Evolutionary conservation across 495 filamentous ascomycete genomes (phyloP), one percentile per base, ranked within the genome.

Genomic region (Astrocystis sublimbata): DNA sequence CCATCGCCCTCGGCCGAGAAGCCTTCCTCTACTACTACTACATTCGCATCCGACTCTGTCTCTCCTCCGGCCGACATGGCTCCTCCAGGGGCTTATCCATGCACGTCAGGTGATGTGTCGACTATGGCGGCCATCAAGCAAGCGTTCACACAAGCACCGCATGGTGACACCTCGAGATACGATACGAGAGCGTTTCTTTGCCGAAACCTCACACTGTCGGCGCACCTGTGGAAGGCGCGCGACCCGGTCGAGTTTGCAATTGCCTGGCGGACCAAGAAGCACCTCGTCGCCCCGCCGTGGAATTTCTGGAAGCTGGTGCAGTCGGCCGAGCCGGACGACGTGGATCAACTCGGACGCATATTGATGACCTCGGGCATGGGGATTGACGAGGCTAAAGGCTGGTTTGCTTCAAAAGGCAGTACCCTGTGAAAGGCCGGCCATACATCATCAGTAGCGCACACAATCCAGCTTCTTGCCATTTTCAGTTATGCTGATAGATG

Each of bases 331-430:
- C 69, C 75, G 3, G 73, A 76, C 28, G 82, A 85, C 65, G 59
- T 85, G n/a, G 82, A 82, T 68, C 24, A 61, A 17, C 79, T 81
- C 68, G 79, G 76, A 1, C 73, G 69, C 42, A 81, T 85, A 64
- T 23, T 83, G 1, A 61, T 85, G 60, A 74, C 76, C 6, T 71
- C 75, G 6, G 15, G 72, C 8, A 46, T 80, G 61, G 81, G 81
- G 0, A 71, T 80, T 41, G 77, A 81, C 51, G 69, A 76, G 65
- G 67, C 74, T 4, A 73, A 67, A 59, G 72, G 71, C 8, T 85
- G 82, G 82, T 75, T 83, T 58, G 51, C 65, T 23, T 40, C 59
- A 1, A 70, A 67, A 46, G 77, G 77, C 1, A 67, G 58, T 9
- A 42, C 9, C 0, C 58, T 60, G 7, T 60, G 26, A 52, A 36